These are phyloP conservation scores for Syzygium malaccense DNA, from an alignment of 441 rosid genomes.

Conservation along the genomic window DNA sequence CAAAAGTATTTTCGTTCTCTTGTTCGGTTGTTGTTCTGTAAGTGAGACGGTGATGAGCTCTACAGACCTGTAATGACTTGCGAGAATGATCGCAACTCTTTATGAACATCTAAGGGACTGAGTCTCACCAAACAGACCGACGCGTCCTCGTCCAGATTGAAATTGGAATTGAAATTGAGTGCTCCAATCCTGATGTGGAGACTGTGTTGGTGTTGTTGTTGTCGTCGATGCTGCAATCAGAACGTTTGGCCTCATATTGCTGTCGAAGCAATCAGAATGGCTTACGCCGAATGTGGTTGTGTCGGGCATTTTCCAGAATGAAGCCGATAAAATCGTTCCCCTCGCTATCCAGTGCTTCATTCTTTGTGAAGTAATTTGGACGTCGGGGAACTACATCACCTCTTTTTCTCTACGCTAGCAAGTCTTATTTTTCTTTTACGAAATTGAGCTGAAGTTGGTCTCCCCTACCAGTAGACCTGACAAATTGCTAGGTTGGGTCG, in stretches of 20 bases:
- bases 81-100: constrained; percentile 63
- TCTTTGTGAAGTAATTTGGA: constrained; percentile 14
- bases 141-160: not conserved
- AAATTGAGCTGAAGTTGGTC: not conserved
- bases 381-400: constrained; percentile 25
- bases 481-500: no score
- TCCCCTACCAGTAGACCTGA: not conserved
- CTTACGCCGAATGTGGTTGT: not conserved
- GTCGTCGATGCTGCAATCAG: not conserved
- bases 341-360: constrained; percentile 31
- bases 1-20: accelerated
- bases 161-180: not conserved
- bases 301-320: not conserved
- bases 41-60: constrained; percentile 48
- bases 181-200: not conserved
- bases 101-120: constrained; percentile 93
- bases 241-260: not conserved
- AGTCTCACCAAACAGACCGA: constrained; percentile 13
- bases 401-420: not conserved
- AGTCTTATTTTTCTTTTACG: not conserved
- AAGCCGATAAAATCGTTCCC: constrained; percentile 21
- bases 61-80: constrained; percentile 90
- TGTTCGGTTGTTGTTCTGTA: not conserved
- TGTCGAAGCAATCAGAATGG: no score
- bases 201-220: not conserved